Evolutionary conservation across 768 basidiomycete species (phyloP).

Genomic region (Phaeolepiota aurea): DNA sequence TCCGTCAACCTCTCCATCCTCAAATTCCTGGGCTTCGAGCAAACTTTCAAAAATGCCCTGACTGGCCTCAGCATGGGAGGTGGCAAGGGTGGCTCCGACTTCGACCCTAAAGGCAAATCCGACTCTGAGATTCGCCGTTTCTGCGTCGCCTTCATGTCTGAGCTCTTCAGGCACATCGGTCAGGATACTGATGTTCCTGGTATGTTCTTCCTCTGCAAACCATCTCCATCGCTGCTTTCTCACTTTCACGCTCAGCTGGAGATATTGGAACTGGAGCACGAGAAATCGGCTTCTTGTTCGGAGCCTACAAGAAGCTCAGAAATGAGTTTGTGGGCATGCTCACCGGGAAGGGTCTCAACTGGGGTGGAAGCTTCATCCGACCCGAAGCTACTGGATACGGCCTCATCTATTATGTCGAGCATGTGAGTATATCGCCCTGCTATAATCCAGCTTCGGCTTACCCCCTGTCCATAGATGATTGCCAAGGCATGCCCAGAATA

Average conservation of each 20-base stretch:
- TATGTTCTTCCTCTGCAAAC: slow-evolving; percentile 13
- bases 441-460: neutral
- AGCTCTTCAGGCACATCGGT: slow-evolving; percentile 68
- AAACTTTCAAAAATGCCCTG: slow-evolving; percentile 75
- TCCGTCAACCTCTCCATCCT: slow-evolving; percentile 76
- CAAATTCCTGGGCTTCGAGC: slow-evolving; percentile 80
- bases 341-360: slow-evolving; percentile 62
- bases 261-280: slow-evolving; percentile 72
- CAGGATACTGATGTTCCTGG: slow-evolving; percentile 68
- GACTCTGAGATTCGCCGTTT: slow-evolving; percentile 69
- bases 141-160: slow-evolving; percentile 64
- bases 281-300: slow-evolving; percentile 72
- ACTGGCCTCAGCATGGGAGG: slow-evolving; percentile 74
- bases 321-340: slow-evolving; percentile 68
- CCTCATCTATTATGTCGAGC: slow-evolving; percentile 68
- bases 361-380: slow-evolving; percentile 68
- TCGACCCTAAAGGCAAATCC: slow-evolving; percentile 76
- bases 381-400: slow-evolving; percentile 72
- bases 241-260: slow-evolving; percentile 29
- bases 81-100: slow-evolving; percentile 74
- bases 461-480: slow-evolving; percentile 50
- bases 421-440: slow-evolving; percentile 53
- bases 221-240: neutral
- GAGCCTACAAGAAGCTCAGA: slow-evolving; percentile 66
- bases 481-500: slow-evolving; percentile 49